These are phyloP conservation scores for Penicillium goetzii DNA, from an alignment of 495 filamentous ascomycete genomes.

Conservation along the genomic window DNA sequence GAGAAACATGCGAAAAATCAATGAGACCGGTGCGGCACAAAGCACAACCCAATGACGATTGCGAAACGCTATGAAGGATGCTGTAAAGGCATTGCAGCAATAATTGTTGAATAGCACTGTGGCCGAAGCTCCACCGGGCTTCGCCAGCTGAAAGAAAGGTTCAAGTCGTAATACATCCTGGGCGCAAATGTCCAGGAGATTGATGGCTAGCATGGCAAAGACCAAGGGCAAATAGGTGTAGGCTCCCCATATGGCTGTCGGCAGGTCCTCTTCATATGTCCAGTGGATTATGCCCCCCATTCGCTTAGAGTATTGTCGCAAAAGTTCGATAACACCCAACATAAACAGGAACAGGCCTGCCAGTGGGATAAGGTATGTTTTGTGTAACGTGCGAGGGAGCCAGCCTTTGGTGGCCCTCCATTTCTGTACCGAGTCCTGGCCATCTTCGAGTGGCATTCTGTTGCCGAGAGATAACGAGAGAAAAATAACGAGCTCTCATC, in stretches of 20 bases:
- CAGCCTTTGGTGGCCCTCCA: slow-evolving; percentile 8
- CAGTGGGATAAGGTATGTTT: slow-evolving; percentile 22
- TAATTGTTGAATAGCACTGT: slow-evolving; percentile 35
- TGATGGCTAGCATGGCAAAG: slow-evolving; percentile 23
- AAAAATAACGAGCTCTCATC: neutral
- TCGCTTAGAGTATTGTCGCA: slow-evolving; percentile 25
- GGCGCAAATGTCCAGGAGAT: slow-evolving; percentile 28
- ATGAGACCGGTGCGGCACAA: slow-evolving; percentile 22
- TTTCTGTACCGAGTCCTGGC: slow-evolving; percentile 1
- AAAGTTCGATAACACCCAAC: slow-evolving; percentile 15
- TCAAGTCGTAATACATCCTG: slow-evolving; percentile 34
- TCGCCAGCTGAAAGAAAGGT: slow-evolving; percentile 34
- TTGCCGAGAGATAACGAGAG: neutral
- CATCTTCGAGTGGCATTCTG: slow-evolving; percentile 8
- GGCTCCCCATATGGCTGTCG: slow-evolving; percentile 12
- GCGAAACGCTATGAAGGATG: slow-evolving; percentile 25
- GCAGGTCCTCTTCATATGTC: slow-evolving; percentile 17
- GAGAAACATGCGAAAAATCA: slow-evolving; percentile 24
- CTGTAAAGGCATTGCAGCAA: slow-evolving; percentile 24
- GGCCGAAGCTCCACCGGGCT: slow-evolving; percentile 22
- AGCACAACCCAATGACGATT: slow-evolving; percentile 33
- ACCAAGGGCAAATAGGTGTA: slow-evolving; percentile 30
- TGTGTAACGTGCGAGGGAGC: slow-evolving; percentile 20
- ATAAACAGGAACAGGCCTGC: slow-evolving; percentile 24
- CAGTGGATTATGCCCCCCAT: slow-evolving; percentile 25